A percentile compares a stretch with the other conserved stretches of the same genome.
phyloP scores from a whole-genome alignment of 2,329 filamentous ascomycete species.

The Nemania sp. region DNA sequence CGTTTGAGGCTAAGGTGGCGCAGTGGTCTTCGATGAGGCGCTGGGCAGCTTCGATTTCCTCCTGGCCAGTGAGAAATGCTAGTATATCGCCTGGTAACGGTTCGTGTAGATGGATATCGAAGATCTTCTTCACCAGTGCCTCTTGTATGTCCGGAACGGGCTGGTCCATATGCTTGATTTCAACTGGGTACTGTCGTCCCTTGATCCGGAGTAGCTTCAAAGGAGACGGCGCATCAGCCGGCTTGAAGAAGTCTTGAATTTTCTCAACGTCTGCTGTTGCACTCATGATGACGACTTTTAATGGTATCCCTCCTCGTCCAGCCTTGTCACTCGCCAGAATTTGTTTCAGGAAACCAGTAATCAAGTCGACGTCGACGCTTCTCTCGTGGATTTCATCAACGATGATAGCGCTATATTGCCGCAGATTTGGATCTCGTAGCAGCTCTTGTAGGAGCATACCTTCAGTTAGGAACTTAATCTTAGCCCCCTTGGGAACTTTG shows the following conservation, averaged over 20 bases:
- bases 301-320: conserved; percentile 75
- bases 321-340: conserved; percentile 73
- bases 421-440: conserved; percentile 82
- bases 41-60: conserved; percentile 88
- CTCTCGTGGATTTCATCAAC: conserved; percentile 98
- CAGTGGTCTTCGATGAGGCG: conserved; percentile 85
- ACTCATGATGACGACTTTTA: conserved; percentile 97
- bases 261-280: conserved; percentile 90
- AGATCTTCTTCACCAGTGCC: conserved; percentile 81
- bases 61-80: conserved; percentile 91
- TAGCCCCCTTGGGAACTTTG: conserved; percentile 81
- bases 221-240: conserved; percentile 33
- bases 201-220: conserved; percentile 74
- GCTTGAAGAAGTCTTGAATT: conserved; percentile 78
- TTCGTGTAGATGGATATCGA: conserved; percentile 87
- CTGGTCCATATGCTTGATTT: conserved; percentile 77
- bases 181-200: conserved; percentile 88
- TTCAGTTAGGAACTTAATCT: conserved; percentile 94
- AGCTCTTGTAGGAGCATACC: conserved; percentile 97
- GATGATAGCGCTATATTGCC: conserved; percentile 87
- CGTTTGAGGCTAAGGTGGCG: conserved; percentile 75
- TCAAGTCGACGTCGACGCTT: conserved; percentile 91
- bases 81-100: conserved; percentile 94
- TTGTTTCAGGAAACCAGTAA: conserved; percentile 88
- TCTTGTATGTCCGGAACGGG: conserved; percentile 87